Evolutionary conservation across 2,329 filamentous ascomycete genomes (phyloP), one percentile per base, ranked within the genome.

Genomic region (Sodiomyces alkalinus): DNA sequence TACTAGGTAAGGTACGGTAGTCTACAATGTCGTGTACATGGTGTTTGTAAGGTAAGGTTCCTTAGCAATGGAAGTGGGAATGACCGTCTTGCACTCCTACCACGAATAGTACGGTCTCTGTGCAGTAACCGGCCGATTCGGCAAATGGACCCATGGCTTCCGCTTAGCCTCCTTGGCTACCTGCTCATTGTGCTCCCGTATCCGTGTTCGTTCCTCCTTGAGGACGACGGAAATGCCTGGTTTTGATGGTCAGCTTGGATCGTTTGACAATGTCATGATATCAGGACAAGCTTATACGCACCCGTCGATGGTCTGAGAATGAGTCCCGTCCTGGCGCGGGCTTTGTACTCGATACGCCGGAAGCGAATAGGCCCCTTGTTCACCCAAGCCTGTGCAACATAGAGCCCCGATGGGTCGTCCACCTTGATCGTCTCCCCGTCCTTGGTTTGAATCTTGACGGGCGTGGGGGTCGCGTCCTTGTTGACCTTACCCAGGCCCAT

Each of bases 361-460:
- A 51, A 55, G 33, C 68, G 66, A 51, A 63, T 77, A 2, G 65
- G 62, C 0, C 82, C 81, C 38, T 79, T 75, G 30, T 80, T 82
- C 24, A 93, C 83, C 87, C 87, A 98, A 4, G 86, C 83, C 55
- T 96, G 74, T 30, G 85, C 79, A 40, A 98, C 68, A 51, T 94
- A 98, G 39, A 96, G 78, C 33, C 69, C 68, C n/a, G 79, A 80
- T 2, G 76, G 74, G 44, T 94, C 80, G 17, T 55, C 55, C 15
- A 93, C 65, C 21, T 68, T 64, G 39, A 85, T 61, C 51, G 71
- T 74, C 48, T 73, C 74, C 40, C 83, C 82, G 33, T 81, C 69
- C 55, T 82, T 82, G 32, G 79, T 70, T 48, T 70, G 62, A 39
- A 92, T 80, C 43, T 69, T 67, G 26, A 36, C 11, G 11, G 14